Evolutionary conservation across 164 flowering plant species (phyloP), one percentile per base, ranked within the genome.

Genomic region (Vitis cinerea): DNA sequence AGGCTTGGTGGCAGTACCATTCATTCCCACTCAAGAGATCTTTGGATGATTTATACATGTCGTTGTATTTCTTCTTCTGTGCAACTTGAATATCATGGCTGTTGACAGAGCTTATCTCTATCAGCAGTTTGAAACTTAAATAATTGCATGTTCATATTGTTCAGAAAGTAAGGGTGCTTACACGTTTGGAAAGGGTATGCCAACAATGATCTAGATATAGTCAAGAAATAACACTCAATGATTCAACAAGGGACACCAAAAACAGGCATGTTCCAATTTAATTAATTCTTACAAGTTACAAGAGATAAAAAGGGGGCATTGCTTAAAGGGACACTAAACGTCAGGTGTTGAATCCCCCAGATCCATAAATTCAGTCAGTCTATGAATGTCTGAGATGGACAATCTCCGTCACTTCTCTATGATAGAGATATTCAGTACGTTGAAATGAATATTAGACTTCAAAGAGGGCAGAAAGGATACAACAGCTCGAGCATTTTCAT

Each of bases 1-100:
- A 96, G n/a, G 98, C 97, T 81, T 96, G 98, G 23, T 89, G 84
- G 76, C 98, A 93, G 74, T 96, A 96, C 99, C 99, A 93, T 66
- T 89, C 85, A 63, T 68, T 90, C 69, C 99, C 99, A 81, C 90
- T 84, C 8, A 93, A 71, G 63, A 96, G 97, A 61, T 77, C 83
- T 75, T 87, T 91, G 44, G 97, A 85, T 72, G 85, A 79, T 77
- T 77, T 86, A 64, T 84, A 82, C 4, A 82, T 83, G 76, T 96
- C 97, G 78, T 96, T 96, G 71, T 85, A 93, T 66, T 83, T 92
- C 86, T 90, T 93, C 85, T 96, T 96, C 74, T 84, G 77, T 12
- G 76, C 83, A 65, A 96, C 90, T 84, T 90, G 84, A 72, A 88
- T 84, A 79, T 96, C 98, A 77, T 79, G 62, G 80, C 99, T 95